Evolutionary conservation across 78 protist genomes (phyloP).

Genomic region (Guillardia theta): DNA sequence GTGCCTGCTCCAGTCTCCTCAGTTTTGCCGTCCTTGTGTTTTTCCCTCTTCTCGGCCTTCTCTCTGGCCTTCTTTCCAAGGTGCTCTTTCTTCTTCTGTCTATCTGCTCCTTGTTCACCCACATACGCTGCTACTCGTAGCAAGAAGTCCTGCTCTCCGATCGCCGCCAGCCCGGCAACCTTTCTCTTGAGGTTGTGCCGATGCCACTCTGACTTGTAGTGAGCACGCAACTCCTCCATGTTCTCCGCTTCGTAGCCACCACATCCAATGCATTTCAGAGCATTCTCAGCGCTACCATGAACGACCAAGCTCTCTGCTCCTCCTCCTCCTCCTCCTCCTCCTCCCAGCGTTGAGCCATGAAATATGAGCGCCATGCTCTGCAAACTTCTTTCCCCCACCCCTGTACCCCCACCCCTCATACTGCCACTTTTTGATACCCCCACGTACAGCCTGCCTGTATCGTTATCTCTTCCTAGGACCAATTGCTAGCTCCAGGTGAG

Average conservation of each 20-base stretch:
- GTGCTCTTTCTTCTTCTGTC: background rate
- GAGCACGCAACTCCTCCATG: background rate
- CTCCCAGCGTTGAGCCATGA: too few relatives aligned
- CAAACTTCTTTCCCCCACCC: too few relatives aligned
- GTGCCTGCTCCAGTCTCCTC: too few relatives aligned
- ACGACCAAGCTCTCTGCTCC: too few relatives aligned
- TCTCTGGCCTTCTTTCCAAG: background rate
- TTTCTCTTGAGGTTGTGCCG: conserved; percentile 44
- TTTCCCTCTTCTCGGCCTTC: background rate
- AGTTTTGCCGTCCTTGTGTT: too few relatives aligned
- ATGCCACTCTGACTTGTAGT: conserved; percentile 37
- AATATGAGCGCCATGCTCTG: too few relatives aligned
- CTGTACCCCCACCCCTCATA: too few relatives aligned
- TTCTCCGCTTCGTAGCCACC: background rate
- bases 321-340: too few relatives aligned
- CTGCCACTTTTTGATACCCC: too few relatives aligned
- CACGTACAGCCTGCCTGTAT: too few relatives aligned
- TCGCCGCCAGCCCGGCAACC: conserved; percentile 37
- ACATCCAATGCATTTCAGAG: background rate
- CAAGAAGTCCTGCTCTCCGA: conserved; percentile 42
- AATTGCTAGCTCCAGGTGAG: too few relatives aligned
- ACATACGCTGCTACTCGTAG: conserved; percentile 11
- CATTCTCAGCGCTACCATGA: background rate
- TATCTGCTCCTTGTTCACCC: background rate
- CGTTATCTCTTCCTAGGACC: too few relatives aligned